Base-by-base conservation (phyloP, 768 basidiomycete species). In the Russula emetica region DNA sequence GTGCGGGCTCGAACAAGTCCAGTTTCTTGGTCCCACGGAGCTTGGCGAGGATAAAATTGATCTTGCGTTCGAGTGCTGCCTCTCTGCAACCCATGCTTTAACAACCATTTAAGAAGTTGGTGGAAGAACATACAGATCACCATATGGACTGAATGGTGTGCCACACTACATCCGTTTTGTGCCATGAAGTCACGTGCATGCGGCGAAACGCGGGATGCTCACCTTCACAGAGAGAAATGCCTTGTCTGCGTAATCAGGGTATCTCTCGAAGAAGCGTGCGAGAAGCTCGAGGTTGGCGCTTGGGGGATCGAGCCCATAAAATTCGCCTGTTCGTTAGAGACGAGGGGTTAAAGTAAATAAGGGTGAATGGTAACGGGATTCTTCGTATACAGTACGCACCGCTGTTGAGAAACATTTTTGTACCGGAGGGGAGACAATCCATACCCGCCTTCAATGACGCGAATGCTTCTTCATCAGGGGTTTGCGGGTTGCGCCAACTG, bases 391-490 rank as follows among this genome's bases (percentile, higher is more conserved):
- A n/a, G n/a, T n/a, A n/a, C 74, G 22, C 68, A 78, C 83, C 81
- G 67, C 77, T 79, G 69, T 84, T 84, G 66, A 85, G 68, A 61
- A 83, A 72, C 70, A 81, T 77, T 70, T 82, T 83, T 40, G 73
- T 72, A n/a, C 78, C 82, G 0, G 75, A 63, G 0, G 79, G 79
- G 34, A 80, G 70, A 1, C 74, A 70, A 49, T 79, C 75, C 63
- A 82, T 69, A 1, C 78, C 79, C 10, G 78, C 79, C 71, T 82
- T 84, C 74, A 89, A 84, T 2, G 83, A 75, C 34, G 80, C 82
- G 66, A 89, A 87, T 16, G 82, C 82, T 50, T 83, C 78, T 63
- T 85, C 84, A 61, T 88, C 85, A 1, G 82, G 74, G 38, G 78
- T 71, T 18, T 77, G 75, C n/a, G 70, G 67, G 53, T 63, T 44